Evolutionary conservation across 306 rosid species (phyloP).

Genomic region (Rosa lucieae): DNA sequence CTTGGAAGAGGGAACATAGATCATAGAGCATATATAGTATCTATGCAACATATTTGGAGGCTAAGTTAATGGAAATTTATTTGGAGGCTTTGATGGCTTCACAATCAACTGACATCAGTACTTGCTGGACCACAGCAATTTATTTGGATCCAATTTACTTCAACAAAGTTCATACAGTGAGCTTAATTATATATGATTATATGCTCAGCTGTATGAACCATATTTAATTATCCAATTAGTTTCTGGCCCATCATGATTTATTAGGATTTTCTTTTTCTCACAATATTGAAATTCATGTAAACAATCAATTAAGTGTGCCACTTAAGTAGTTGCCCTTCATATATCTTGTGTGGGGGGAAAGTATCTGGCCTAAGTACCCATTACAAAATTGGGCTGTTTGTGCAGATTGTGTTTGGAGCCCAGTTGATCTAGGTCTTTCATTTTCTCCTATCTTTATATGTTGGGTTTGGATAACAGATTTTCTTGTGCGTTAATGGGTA

Average conservation of each 20-base stretch:
- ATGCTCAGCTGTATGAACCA: no score
- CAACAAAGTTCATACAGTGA: no score
- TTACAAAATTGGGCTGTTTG: no score
- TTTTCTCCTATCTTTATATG: no score
- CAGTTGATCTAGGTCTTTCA: no score
- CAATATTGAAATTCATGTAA: neutral
- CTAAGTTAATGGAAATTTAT: slow-evolving; percentile 34
- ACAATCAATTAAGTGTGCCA: neutral
- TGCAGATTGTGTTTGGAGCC: no score
- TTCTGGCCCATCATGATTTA: neutral
- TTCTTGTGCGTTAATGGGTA: no score
- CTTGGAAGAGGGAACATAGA: neutral
- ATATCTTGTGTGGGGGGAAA: neutral
- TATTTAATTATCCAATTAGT: neutral
- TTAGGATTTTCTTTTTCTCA: neutral
- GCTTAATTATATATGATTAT: no score
- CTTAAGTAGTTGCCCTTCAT: neutral
- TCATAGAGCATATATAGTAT: neutral
- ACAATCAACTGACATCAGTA: neutral
- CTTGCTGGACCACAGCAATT: neutral
- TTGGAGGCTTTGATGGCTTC: neutral
- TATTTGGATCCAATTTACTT: neutral
- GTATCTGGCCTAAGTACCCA: no score
- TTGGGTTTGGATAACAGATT: no score
- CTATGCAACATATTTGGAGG: slow-evolving; percentile 41